Evolutionary conservation across 2,329 filamentous ascomycete species (phyloP).

Genomic region (Helminthosporium solani): DNA sequence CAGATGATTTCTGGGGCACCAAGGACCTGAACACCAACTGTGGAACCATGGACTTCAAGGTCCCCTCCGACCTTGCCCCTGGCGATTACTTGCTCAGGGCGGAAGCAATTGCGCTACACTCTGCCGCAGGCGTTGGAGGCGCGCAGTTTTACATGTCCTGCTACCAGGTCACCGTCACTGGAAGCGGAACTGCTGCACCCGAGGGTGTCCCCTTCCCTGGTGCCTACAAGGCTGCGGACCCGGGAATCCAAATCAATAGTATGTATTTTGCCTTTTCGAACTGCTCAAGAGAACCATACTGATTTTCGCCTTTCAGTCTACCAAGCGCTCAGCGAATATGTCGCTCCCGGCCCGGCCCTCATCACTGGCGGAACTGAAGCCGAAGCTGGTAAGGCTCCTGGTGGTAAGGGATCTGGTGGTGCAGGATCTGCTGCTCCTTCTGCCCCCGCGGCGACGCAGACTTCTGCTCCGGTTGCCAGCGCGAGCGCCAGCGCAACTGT

Average conservation of each 20-base stretch:
- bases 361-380: slow-evolving; percentile 27
- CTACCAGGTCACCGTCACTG: slow-evolving; percentile 61
- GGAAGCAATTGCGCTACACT: slow-evolving; percentile 63
- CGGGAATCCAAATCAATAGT: slow-evolving; percentile 60
- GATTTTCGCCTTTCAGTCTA: slow-evolving; percentile 42
- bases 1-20: slow-evolving; percentile 52
- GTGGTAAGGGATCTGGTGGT: slow-evolving; percentile 22
- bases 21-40: slow-evolving; percentile 51
- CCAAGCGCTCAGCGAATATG: slow-evolving; percentile 47
- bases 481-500: background rate
- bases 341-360: slow-evolving; percentile 52
- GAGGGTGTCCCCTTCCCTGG: slow-evolving; percentile 52
- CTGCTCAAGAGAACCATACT: no score
- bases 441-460: background rate
- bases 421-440: slow-evolving; percentile 6
- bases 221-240: slow-evolving; percentile 59
- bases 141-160: slow-evolving; percentile 52
- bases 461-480: slow-evolving; percentile 6
- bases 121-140: slow-evolving; percentile 45
- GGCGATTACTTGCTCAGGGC: slow-evolving; percentile 61
- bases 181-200: slow-evolving; percentile 51
- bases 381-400: slow-evolving; percentile 27
- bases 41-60: slow-evolving; percentile 52
- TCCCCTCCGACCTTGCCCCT: slow-evolving; percentile 54
- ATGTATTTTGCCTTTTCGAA: slow-evolving; percentile 28